A percentile compares a stretch with the other conserved stretches of the same genome.
Conservation (phyloP, 805 yeast species). For the Spathaspora arborariae region DNA sequence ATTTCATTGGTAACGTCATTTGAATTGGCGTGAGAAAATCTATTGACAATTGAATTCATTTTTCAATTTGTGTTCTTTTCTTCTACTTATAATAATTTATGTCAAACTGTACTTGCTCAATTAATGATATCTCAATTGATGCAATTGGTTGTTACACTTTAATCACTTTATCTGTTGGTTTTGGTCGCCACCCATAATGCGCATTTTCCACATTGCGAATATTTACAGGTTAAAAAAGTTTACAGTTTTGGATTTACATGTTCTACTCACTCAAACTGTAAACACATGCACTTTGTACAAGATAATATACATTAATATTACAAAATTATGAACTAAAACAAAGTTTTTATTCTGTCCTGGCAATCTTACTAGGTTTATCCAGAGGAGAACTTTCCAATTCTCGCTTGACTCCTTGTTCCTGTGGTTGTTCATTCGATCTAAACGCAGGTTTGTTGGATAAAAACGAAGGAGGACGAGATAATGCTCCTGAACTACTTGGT, state of each 20-base stretch:
- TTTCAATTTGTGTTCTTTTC: background rate
- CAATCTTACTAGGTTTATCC: conserved; percentile 6
- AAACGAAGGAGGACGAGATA: conserved; percentile 36
- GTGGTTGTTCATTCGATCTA: background rate
- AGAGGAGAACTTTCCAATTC: conserved; percentile 8
- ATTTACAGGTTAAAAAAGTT: background rate
- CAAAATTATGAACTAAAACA: conserved; percentile 1
- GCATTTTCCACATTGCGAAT: background rate
- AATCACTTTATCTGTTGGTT: background rate
- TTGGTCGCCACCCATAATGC: conserved; percentile 1
- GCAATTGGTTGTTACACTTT: background rate
- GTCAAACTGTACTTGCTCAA: background rate
- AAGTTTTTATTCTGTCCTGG: conserved; percentile 3
- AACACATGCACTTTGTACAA: background rate
- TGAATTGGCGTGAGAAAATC: conserved; percentile 30
- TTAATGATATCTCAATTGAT: background rate
- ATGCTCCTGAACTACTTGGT: conserved; percentile 20
- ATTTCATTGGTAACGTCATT: conserved; percentile 26
- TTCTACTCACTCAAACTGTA: background rate
- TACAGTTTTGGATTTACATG: background rate
- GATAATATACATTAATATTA: conserved; percentile 1
- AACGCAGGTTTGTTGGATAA: conserved; percentile 29
- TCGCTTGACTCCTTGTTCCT: conserved; percentile 6
- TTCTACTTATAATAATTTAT: too few relatives aligned
- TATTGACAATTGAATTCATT: conserved; percentile 39